These are phyloP conservation scores for Halenospora varia DNA, from an alignment of 495 filamentous ascomycete species.

Conservation along the genomic window DNA sequence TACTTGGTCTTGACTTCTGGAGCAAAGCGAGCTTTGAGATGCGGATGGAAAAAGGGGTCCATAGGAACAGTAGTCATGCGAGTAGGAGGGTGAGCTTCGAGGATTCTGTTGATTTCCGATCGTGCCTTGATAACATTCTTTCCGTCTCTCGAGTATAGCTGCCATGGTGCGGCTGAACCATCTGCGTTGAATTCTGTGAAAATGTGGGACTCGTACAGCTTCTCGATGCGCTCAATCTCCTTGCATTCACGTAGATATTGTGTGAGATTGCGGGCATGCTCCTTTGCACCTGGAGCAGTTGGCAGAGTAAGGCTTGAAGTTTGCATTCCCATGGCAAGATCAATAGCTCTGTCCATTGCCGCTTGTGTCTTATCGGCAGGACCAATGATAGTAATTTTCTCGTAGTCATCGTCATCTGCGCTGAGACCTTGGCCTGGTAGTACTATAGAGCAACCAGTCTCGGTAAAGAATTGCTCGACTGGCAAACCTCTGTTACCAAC, in stretches of 20 bases:
- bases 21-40: constrained; percentile 60
- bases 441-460: constrained; percentile 87
- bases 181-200: constrained; percentile 60
- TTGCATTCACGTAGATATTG: constrained; percentile 75
- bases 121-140: constrained; percentile 80
- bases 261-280: constrained; percentile 77
- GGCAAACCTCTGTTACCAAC: constrained; percentile 74
- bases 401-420: constrained; percentile 55
- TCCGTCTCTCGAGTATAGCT: constrained; percentile 77
- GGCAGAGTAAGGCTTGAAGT: constrained; percentile 73
- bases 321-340: constrained; percentile 78
- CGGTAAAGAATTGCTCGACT: constrained; percentile 77
- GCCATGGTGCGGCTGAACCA: constrained; percentile 67
- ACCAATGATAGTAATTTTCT: constrained; percentile 79
- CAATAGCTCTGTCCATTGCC: constrained; percentile 74
- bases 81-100: constrained; percentile 75
- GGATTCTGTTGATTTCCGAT: constrained; percentile 73
- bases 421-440: constrained; percentile 49
- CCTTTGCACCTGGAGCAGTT: constrained; percentile 51
- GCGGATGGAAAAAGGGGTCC: constrained; percentile 83
- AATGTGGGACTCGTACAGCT: constrained; percentile 73
- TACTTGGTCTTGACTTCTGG: constrained; percentile 64
- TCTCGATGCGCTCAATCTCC: constrained; percentile 75
- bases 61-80: constrained; percentile 65
- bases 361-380: constrained; percentile 64